Base-by-base conservation (phyloP, 257 asterid genomes). In the Solanum tacnaense region DNA sequence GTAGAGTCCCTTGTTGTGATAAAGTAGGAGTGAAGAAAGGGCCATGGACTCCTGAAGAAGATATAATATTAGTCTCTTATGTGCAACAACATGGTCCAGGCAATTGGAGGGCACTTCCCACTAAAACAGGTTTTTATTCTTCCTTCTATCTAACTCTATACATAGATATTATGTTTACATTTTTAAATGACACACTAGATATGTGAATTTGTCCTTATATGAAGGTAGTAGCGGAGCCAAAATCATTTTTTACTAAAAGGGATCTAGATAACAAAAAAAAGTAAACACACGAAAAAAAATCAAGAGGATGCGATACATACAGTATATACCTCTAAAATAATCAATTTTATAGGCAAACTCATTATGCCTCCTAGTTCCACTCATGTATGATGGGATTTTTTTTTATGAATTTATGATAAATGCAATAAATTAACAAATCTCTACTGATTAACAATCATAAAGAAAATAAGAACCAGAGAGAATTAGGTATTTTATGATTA, bases 41-140 rank as follows among this genome's bases (percentile, higher is more conserved):
- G 13, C 98, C 98, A 62, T 96, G 99, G 99, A 95, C 99, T 71
- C 99, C 99, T 27, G 98, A 96, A 88, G 99, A 96, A 89, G 99
- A 96, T 88, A 93, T 95, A 49, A 88, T 94, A 92, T 83, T 96
- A 46, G 98, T 95, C 6, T 93, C 97, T 13, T 95, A 92, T 90
- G 95, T 96, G 89, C 98, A 96, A 90, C 93, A 95, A 88, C 89
- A 96, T 65, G 99, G 99, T 36, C 96, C 99, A 1, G 98, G 98
- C 2, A 95, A 96, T 87, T 96, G 99, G 99, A 95, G 95, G 81
- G 93, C 96, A 4, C 96, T 96, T 89, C 98, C 98, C 4, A 87
- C 94, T 7, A 92, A 86, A 46, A 94, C 99, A 85, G 99, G 99
- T 95, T 13, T 70, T 1, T 8, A 3, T 60, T 21, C 12, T 21